Conservation (phyloP, 768 basidiomycete genomes). For the Gymnopilus dilepis region DNA sequence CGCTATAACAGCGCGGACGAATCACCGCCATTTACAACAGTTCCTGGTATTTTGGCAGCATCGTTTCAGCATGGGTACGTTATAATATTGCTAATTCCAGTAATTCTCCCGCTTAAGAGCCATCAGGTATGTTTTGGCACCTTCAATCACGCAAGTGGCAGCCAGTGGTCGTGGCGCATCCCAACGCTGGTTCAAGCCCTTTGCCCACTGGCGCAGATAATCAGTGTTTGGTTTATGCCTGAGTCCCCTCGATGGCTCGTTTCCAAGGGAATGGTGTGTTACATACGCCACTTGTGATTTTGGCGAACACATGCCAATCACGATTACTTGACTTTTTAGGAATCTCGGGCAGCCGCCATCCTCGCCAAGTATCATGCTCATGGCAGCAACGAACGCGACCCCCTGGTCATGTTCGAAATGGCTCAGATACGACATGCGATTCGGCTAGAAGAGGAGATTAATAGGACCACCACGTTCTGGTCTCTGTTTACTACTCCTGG, state of each 20-base stretch:
- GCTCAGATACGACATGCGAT: conserved; percentile 75
- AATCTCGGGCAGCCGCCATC: conserved; percentile 60
- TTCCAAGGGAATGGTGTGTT: conserved; percentile 58
- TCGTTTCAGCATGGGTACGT: conserved; percentile 56
- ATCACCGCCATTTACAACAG: conserved; percentile 73
- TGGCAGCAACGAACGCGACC: conserved; percentile 61
- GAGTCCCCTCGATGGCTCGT: conserved; percentile 75
- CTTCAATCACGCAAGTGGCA: conserved; percentile 41
- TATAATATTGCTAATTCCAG: background rate
- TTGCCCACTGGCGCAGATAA: conserved; percentile 58
- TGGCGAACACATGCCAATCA: background rate
- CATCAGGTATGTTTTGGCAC: conserved; percentile 45
- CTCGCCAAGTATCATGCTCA: conserved; percentile 75
- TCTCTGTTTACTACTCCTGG: conserved; percentile 64
- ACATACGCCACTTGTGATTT: background rate
- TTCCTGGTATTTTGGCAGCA: conserved; percentile 77
- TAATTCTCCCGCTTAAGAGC: conserved; percentile 8
- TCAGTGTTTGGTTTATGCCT: conserved; percentile 60
- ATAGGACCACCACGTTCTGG: conserved; percentile 50
- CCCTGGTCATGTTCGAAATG: conserved; percentile 59
- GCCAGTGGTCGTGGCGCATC: conserved; percentile 66
- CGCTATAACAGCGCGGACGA: conserved; percentile 46
- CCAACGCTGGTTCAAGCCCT: conserved; percentile 66
- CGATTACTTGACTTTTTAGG: conserved; percentile 34
- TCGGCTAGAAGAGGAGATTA: conserved; percentile 62